These are phyloP conservation scores for Sarocladium kiliense DNA, from an alignment of 2,329 filamentous ascomycete genomes.

Conservation along the genomic window DNA sequence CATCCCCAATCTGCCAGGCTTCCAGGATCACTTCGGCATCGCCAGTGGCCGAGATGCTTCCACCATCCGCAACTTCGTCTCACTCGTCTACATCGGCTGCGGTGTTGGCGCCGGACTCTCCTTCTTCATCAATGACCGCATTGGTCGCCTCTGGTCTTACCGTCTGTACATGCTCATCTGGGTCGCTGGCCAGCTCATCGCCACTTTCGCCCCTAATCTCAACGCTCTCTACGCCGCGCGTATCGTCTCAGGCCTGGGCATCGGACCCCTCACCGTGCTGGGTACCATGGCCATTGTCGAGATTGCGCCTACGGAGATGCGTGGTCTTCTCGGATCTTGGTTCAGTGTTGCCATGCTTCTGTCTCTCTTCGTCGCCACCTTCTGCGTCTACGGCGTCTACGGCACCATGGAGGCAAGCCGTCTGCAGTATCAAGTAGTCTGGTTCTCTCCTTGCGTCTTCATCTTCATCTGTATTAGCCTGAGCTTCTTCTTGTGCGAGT, in stretches of 20 bases:
- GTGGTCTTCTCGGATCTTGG: slow-evolving; percentile 31
- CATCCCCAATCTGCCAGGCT: slow-evolving; percentile 27
- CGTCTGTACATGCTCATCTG: slow-evolving; percentile 30
- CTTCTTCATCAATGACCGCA: slow-evolving; percentile 31
- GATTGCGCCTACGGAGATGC: slow-evolving; percentile 32
- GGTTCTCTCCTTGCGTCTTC: slow-evolving; percentile 19
- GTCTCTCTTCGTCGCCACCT: slow-evolving; percentile 22
- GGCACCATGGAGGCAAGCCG: slow-evolving; percentile 20
- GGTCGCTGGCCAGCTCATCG: slow-evolving; percentile 28
- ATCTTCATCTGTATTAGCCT: slow-evolving; percentile 19
- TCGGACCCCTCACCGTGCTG: slow-evolving; percentile 31
- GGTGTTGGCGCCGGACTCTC: slow-evolving; percentile 21
- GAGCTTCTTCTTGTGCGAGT: slow-evolving; percentile 29
- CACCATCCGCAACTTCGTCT: slow-evolving; percentile 29
- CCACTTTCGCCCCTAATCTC: slow-evolving; percentile 21
- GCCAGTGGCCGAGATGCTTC: slow-evolving; percentile 17
- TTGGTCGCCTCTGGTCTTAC: slow-evolving; percentile 33
- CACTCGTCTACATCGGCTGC: slow-evolving; percentile 24
- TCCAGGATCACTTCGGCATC: slow-evolving; percentile 26
- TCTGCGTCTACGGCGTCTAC: slow-evolving; percentile 29
- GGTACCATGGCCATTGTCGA: slow-evolving; percentile 33
- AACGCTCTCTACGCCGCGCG: slow-evolving; percentile 28
- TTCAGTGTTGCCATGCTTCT: slow-evolving; percentile 31
- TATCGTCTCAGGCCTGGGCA: slow-evolving; percentile 31
- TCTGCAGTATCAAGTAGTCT: slow-evolving; percentile 24